These are phyloP conservation scores for Discostella pseudostelligera DNA, from an alignment of 108 stramenopile species.

Conservation along the genomic window DNA sequence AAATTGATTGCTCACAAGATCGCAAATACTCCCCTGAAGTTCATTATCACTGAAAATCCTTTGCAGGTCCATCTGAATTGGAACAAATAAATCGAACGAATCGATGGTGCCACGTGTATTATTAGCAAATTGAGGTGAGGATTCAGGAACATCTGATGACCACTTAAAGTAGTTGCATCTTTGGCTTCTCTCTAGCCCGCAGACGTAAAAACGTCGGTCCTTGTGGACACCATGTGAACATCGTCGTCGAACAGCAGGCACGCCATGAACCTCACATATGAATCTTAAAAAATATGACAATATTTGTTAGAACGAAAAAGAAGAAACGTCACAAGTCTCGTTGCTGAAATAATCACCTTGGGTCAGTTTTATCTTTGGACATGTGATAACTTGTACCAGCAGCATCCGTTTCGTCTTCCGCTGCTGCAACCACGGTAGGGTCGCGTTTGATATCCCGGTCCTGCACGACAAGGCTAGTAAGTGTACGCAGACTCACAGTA, in stretches of 20 bases:
- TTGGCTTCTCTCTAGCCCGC: constrained; percentile 64
- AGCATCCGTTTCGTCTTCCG: constrained; percentile 11
- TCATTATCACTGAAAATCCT: constrained; percentile 19
- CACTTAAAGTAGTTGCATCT: constrained; percentile 52
- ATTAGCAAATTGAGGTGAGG: constrained; percentile 1
- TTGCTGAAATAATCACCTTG: constrained; percentile 13
- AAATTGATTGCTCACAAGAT: constrained; percentile 26
- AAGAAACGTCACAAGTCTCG: neutral
- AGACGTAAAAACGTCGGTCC: constrained; percentile 82
- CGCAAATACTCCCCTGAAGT: constrained; percentile 28
- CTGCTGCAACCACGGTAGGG: constrained; percentile 2
- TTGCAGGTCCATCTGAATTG: constrained; percentile 25
- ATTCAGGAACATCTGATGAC: constrained; percentile 13
- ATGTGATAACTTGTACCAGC: neutral
- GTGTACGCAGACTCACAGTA: constrained; percentile 25
- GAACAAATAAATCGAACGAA: constrained; percentile 8
- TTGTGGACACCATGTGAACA: constrained; percentile 67
- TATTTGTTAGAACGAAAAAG: neutral
- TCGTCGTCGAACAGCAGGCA: constrained; percentile 74
- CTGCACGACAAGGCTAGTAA: constrained; percentile 33
- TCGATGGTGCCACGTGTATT: neutral
- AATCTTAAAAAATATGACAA: constrained; percentile 25
- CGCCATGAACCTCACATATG: constrained; percentile 62
- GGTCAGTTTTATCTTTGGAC: constrained; percentile 53
- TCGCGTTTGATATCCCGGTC: constrained; percentile 18